phyloP scores from a whole-genome alignment of 805 yeast genomes.

The Myxozyma melibiosi region DNA sequence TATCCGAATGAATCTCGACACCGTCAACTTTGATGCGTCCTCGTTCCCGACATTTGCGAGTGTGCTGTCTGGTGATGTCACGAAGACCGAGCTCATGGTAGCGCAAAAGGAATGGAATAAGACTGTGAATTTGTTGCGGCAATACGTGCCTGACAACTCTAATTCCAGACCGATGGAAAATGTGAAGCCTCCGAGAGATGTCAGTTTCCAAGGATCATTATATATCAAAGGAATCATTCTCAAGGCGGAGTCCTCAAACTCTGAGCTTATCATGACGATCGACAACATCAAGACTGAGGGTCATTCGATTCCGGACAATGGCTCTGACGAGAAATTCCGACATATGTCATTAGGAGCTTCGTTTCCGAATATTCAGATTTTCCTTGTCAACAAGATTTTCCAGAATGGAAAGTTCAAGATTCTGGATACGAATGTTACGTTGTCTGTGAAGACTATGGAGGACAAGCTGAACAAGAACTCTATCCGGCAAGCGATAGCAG shows the following conservation, averaged over 20 bases:
- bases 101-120: slow-evolving; percentile 26
- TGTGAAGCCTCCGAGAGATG: background rate
- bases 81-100: slow-evolving; percentile 17
- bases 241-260: slow-evolving; percentile 15
- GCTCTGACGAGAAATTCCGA: background rate
- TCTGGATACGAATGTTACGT: slow-evolving; percentile 17
- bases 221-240: slow-evolving; percentile 18
- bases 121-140: slow-evolving; percentile 3
- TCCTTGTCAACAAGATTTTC: slow-evolving; percentile 12
- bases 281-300: slow-evolving; percentile 25
- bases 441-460: slow-evolving; percentile 20
- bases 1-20: slow-evolving; percentile 17
- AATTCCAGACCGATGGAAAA: background rate
- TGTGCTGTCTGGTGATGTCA: slow-evolving; percentile 30
- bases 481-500: slow-evolving; percentile 18
- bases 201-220: slow-evolving; percentile 12
- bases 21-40: slow-evolving; percentile 25
- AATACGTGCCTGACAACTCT: background rate
- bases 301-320: background rate
- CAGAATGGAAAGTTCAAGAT: slow-evolving; percentile 16
- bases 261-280: slow-evolving; percentile 17
- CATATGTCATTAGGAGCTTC: slow-evolving; percentile 5
- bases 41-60: slow-evolving; percentile 30
- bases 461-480: background rate
- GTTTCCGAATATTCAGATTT: slow-evolving; percentile 19